A percentile compares a stretch with the other conserved stretches of the same genome.
Evolutionary conservation across 2,329 filamentous ascomycete genomes (phyloP).

Genomic region (Pyrenochaeta sp.): DNA sequence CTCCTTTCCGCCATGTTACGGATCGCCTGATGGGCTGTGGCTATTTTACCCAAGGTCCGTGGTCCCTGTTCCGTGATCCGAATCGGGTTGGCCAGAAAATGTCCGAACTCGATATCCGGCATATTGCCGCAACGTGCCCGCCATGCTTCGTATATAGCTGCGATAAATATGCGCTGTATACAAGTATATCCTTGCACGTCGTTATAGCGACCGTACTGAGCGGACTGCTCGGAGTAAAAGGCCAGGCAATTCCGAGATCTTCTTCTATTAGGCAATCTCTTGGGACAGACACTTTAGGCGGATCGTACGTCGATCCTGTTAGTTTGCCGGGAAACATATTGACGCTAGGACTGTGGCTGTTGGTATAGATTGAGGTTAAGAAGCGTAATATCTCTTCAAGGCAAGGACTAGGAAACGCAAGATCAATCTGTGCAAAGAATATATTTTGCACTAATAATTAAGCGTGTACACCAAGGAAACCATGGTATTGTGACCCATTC

Average conservation of each 20-base stretch:
- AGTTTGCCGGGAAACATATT: not conserved
- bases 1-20: constrained; percentile 13
- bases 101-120: constrained; percentile 20
- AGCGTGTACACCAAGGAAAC: not conserved
- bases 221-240: constrained; percentile 21
- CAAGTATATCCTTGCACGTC: constrained; percentile 3
- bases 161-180: constrained; percentile 13
- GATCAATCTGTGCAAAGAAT: not conserved
- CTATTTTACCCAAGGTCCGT: constrained; percentile 11
- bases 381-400: not conserved
- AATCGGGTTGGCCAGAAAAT: constrained; percentile 22
- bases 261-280: not conserved
- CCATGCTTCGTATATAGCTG: constrained; percentile 21
- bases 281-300: not conserved
- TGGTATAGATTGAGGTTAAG: not conserved
- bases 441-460: not conserved
- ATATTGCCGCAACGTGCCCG: constrained; percentile 8
- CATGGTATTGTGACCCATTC: not conserved
- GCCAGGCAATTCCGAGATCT: constrained; percentile 8
- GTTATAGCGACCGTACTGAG: constrained; percentile 10
- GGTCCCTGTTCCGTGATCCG: constrained; percentile 17
- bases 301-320: not conserved
- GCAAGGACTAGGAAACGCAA: not conserved
- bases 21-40: constrained; percentile 15
- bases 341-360: not conserved